Percentiles rank a stretch among this genome's conserved stretches.
phyloP scores from a whole-genome alignment of 176 grass and related monocot genomes.

The Echinochloa phyllopogon region DNA sequence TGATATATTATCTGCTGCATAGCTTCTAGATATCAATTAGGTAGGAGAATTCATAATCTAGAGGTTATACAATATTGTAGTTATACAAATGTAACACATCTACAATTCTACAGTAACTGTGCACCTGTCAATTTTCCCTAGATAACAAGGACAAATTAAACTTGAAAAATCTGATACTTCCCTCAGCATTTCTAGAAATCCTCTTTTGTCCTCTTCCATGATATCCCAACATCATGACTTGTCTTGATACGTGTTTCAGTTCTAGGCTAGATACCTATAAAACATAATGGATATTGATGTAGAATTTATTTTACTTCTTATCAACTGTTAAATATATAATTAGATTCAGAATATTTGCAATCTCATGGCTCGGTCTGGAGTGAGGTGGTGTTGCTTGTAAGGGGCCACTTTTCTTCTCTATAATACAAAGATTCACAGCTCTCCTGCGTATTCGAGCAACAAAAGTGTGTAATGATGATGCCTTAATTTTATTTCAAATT shows the following conservation, averaged over 20 bases:
- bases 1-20: not conserved
- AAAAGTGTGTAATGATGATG: constrained; percentile 7
- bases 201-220: not conserved
- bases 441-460: not conserved
- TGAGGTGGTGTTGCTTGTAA: no score
- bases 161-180: not conserved
- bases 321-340: constrained; percentile 27
- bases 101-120: not conserved
- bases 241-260: not conserved
- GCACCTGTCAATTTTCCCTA: not conserved
- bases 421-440: no score
- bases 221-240: not conserved
- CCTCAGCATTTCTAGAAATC: not conserved
- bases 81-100: not conserved
- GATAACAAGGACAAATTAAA: not conserved
- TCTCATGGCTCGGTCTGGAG: no score
- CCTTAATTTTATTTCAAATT: constrained; percentile 34
- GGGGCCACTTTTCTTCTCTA: no score
- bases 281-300: not conserved
- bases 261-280: not conserved
- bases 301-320: constrained; percentile 17
- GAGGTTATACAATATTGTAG: not conserved
- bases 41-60: not conserved
- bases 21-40: not conserved
- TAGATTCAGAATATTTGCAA: constrained; percentile 7